Evolutionary conservation across 768 basidiomycete genomes (phyloP).

Genomic region (Naganishia randhawae): DNA sequence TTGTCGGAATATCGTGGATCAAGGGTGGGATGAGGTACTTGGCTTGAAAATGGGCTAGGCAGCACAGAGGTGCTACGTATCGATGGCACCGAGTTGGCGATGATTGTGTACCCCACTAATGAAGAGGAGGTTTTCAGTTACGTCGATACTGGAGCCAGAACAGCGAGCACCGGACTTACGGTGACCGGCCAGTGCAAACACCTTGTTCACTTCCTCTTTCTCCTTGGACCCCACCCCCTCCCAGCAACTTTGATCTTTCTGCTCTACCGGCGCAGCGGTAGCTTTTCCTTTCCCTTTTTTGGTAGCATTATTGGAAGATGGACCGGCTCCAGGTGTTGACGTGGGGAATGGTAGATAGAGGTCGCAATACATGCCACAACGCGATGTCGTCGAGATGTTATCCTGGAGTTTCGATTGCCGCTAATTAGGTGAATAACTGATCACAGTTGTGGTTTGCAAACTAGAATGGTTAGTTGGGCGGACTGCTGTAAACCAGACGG

Average conservation of each 20-base stretch:
- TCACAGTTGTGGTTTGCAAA: not conserved
- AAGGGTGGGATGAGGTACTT: conserved; percentile 39
- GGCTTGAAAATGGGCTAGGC: conserved; percentile 37
- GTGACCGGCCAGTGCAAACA: conserved; percentile 11
- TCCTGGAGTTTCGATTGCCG: too few species aligned
- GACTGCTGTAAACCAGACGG: too few species aligned
- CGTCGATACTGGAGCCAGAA: not conserved
- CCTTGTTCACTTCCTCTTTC: conserved; percentile 20
- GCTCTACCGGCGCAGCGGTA: not conserved
- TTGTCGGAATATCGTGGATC: conserved; percentile 34
- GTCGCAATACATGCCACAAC: conserved; percentile 4
- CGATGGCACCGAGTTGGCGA: conserved; percentile 12
- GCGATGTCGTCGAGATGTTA: not conserved
- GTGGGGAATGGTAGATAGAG: conserved; percentile 17
- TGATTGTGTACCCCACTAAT: conserved; percentile 25
- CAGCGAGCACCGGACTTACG: not conserved
- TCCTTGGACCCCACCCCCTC: not conserved
- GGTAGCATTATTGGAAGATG: not conserved
- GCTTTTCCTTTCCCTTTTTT: conserved; percentile 15
- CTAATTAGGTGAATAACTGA: too few species aligned
- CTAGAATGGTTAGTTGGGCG: too few species aligned
- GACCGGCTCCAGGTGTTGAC: conserved; percentile 6
- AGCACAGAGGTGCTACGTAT: conserved; percentile 21
- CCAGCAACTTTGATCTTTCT: conserved; percentile 6
- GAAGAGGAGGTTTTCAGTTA: too few species aligned